Percentiles rank a stretch among this genome's conserved stretches.
These are phyloP conservation scores for Citrus medica DNA, from an alignment of 345 rosid species.

Conservation along the genomic window DNA sequence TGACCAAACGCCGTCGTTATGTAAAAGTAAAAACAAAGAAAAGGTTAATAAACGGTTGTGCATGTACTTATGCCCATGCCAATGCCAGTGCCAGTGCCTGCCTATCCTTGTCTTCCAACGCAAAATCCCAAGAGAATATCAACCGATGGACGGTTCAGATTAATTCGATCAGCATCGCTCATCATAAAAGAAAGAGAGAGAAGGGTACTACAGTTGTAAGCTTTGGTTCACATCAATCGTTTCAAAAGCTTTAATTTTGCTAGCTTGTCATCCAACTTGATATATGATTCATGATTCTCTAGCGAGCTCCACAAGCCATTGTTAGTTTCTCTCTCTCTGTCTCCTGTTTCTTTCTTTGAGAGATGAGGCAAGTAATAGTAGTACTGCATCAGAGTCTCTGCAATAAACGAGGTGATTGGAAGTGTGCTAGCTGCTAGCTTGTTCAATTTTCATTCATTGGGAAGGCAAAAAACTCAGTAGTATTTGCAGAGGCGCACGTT, in stretches of 20 bases:
- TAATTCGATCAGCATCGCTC: conserved; percentile 4
- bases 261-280: conserved; percentile 5
- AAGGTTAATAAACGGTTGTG: neutral
- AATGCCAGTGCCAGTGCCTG: too few species aligned
- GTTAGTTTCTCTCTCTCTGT: neutral
- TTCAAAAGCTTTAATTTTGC: neutral
- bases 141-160: conserved; percentile 9
- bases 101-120: neutral
- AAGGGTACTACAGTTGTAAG: neutral
- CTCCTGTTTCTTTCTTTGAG: neutral
- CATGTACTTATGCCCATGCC: too few species aligned
- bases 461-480: conserved; percentile 19
- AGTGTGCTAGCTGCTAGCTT: too few species aligned
- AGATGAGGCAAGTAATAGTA: neutral
- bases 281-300: neutral
- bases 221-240: conserved; percentile 20
- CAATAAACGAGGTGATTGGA: conserved; percentile 7
- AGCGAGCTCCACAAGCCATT: neutral
- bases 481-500: conserved; percentile 18
- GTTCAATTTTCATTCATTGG: conserved; percentile 12
- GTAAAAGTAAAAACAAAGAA: neutral
- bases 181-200: neutral
- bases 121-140: conserved; percentile 12
- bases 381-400: conserved; percentile 15
- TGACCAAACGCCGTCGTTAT: neutral